Evolutionary conservation across 805 yeast genomes (phyloP).

Genomic region (Sugiyamaella valdiviana): DNA sequence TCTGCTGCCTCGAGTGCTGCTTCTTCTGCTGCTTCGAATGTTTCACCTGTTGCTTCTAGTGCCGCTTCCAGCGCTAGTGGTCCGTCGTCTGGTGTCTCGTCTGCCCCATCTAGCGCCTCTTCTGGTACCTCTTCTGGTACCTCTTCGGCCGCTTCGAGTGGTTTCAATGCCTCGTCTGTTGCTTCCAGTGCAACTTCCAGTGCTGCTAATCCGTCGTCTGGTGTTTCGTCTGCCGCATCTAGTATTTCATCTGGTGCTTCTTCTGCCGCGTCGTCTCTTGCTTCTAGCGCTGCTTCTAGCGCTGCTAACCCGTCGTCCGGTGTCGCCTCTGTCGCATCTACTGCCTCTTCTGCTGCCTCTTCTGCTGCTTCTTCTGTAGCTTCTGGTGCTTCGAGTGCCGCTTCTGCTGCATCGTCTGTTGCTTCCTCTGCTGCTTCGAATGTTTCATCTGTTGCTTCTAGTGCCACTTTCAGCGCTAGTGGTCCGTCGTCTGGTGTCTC

Average conservation of each 20-base stretch:
- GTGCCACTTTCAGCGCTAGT: background rate
- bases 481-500: background rate
- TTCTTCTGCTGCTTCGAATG: background rate
- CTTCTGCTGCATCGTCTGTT: too few relatives aligned
- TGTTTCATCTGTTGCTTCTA: background rate
- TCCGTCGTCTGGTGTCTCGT: background rate
- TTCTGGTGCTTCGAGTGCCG: too few relatives aligned
- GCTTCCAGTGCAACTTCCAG: background rate
- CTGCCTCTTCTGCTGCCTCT: too few relatives aligned
- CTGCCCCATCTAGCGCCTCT: background rate
- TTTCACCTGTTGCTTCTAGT: background rate
- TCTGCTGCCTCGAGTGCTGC: background rate
- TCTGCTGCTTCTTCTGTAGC: too few relatives aligned
- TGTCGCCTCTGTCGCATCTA: too few relatives aligned
- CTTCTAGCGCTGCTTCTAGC: background rate
- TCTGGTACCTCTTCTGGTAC: background rate
- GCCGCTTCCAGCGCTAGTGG: background rate
- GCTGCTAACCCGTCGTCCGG: too few relatives aligned
- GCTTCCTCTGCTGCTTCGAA: too few relatives aligned
- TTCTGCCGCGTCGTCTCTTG: too few relatives aligned
- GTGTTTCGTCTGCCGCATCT: background rate
- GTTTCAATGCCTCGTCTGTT: background rate
- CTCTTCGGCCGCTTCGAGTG: background rate
- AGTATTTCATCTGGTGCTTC: background rate
- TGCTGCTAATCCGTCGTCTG: too few relatives aligned